These are phyloP conservation scores for Leucosporidium creatinivorum DNA, from an alignment of 768 basidiomycete genomes.

Conservation along the genomic window DNA sequence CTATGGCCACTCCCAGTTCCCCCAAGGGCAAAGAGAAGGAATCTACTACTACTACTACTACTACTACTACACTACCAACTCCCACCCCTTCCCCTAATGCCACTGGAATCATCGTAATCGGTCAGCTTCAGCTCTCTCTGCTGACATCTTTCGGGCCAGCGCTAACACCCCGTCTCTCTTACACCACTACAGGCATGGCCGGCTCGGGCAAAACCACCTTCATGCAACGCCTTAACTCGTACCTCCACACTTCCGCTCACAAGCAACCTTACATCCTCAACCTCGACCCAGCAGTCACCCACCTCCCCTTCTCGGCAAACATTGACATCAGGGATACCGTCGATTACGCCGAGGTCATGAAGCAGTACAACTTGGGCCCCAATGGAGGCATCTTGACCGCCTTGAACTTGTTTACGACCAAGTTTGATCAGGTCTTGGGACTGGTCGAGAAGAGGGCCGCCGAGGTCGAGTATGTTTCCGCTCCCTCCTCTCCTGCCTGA, in stretches of 20 bases:
- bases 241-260: constrained; percentile 57
- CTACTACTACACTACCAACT: neutral
- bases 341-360: constrained; percentile 97
- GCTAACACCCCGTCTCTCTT: neutral
- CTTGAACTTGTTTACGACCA: constrained; percentile 94
- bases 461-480: constrained; percentile 65
- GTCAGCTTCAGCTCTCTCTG: constrained; percentile 4
- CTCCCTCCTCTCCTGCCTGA: neutral
- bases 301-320: constrained; percentile 86
- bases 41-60: too few relatives aligned
- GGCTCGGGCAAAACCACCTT: constrained; percentile 56
- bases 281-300: constrained; percentile 90
- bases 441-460: constrained; percentile 86
- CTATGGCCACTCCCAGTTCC: neutral
- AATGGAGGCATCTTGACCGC: constrained; percentile 97
- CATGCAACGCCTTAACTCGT: constrained; percentile 86
- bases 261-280: constrained; percentile 82
- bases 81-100: constrained; percentile 2
- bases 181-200: constrained; percentile 8
- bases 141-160: neutral
- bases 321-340: constrained; percentile 98
- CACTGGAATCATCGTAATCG: constrained; percentile 30
- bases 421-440: constrained; percentile 91
- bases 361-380: constrained; percentile 98
- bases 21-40: constrained; percentile 23